Percentiles rank a stretch among this genome's conserved stretches.
These are phyloP conservation scores for Curvularia hawaiiensis DNA, from an alignment of 2,329 filamentous ascomycete species.

Conservation along the genomic window DNA sequence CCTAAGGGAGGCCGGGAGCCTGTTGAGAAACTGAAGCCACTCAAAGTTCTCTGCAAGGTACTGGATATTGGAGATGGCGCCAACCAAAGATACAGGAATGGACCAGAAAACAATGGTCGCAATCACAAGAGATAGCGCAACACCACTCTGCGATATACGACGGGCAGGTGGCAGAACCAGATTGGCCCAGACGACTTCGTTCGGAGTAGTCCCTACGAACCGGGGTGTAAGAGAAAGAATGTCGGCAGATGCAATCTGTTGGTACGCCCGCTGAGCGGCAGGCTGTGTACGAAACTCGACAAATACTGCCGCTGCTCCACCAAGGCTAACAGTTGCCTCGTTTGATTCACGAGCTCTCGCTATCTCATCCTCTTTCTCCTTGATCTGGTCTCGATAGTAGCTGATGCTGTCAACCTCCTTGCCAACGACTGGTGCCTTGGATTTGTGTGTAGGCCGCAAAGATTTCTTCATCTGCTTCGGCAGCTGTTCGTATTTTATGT, in stretches of 20 bases:
- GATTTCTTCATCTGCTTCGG: slow-evolving; percentile 66
- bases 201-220: slow-evolving; percentile 80
- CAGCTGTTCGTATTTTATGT: slow-evolving; percentile 58
- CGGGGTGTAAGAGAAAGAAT: slow-evolving; percentile 80
- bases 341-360: slow-evolving; percentile 71
- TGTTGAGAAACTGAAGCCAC: slow-evolving; percentile 75
- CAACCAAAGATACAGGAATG: slow-evolving; percentile 77
- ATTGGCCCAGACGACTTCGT: slow-evolving; percentile 87
- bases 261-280: slow-evolving; percentile 84
- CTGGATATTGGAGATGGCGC: slow-evolving; percentile 82
- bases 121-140: slow-evolving; percentile 73
- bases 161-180: slow-evolving; percentile 82
- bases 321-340: slow-evolving; percentile 58
- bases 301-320: slow-evolving; percentile 78
- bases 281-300: slow-evolving; percentile 85
- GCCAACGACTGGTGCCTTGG: slow-evolving; percentile 63
- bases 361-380: slow-evolving; percentile 74
- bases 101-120: slow-evolving; percentile 88
- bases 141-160: slow-evolving; percentile 76
- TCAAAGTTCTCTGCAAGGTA: slow-evolving; percentile 66
- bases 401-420: slow-evolving; percentile 95
- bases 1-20: slow-evolving; percentile 72
- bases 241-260: slow-evolving; percentile 53
- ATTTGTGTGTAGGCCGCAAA: slow-evolving; percentile 49
- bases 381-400: slow-evolving; percentile 80